Evolutionary conservation across 2,329 filamentous ascomycete genomes (phyloP).

Genomic region (Hypoxylon sp.): DNA sequence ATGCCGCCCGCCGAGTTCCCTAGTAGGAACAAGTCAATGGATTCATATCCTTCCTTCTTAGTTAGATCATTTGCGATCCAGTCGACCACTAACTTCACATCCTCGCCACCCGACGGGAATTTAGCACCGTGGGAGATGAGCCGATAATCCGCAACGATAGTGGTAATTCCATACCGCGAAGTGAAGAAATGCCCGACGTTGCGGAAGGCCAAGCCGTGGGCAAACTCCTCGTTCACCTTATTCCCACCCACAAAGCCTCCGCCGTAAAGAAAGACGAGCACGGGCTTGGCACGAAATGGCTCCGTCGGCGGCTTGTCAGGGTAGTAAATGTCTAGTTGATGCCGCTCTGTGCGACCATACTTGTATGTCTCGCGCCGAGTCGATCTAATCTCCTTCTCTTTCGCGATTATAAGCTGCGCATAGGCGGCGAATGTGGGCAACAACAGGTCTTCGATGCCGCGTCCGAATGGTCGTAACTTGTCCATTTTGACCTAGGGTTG

Average conservation of each 20-base stretch:
- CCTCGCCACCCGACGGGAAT: conserved; percentile 60
- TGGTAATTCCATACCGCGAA: conserved; percentile 53
- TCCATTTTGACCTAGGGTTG: conserved; percentile 40
- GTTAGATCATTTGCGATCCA: conserved; percentile 53
- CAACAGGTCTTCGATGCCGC: conserved; percentile 42
- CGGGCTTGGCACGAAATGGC: conserved; percentile 43
- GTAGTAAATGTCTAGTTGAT: conserved; percentile 59
- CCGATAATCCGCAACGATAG: conserved; percentile 58
- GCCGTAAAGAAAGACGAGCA: conserved; percentile 55
- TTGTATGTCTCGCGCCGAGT: conserved; percentile 51
- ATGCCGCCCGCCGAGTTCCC: conserved; percentile 60
- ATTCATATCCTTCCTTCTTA: conserved; percentile 46
- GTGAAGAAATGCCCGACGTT: conserved; percentile 60
- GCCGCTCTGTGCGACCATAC: conserved; percentile 56
- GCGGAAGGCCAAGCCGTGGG: conserved; percentile 52
- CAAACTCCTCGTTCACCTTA: conserved; percentile 50
- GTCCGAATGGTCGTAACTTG: conserved; percentile 42
- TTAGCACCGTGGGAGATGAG: conserved; percentile 57
- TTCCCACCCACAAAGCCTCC: conserved; percentile 55
- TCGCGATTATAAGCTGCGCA: conserved; percentile 45
- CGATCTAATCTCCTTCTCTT: conserved; percentile 49
- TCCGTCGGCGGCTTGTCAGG: conserved; percentile 35
- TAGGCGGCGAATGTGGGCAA: conserved; percentile 50
- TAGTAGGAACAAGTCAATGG: conserved; percentile 56
- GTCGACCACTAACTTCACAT: conserved; percentile 55